Base-by-base conservation (phyloP, 495 filamentous ascomycete genomes). In the Neurospora intermedia region DNA sequence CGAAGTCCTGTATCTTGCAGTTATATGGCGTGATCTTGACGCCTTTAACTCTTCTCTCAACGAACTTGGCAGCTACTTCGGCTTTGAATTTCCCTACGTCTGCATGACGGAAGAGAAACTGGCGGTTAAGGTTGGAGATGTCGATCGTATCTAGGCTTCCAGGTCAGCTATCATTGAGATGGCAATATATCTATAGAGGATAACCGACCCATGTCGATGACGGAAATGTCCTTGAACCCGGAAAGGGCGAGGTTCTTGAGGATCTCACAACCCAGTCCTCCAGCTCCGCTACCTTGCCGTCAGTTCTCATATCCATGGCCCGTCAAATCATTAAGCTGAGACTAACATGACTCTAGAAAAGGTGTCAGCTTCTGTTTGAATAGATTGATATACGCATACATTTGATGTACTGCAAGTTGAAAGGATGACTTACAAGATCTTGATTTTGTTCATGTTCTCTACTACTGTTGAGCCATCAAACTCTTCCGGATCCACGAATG, bases 81-180 rank as follows among this genome's bases (percentile, higher is more conserved):
- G 96, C 96, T 83, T 99, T 99, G 72, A 89, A 91, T 75, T 93
- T 94, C 43, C 96, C 96, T 35, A 99, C 94, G 79, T 99, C 96
- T 69, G 89, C 84, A 76, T 94, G 86, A 20, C 96, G 93, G 81
- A 99, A 99, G 69, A 99, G 88, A 80, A 99, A 99, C 79, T 99
- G 96, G 31, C 96, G 90, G 81, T 99, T 99, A 66, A 99, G 87
- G 82, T 99, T 99, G 35, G 94, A 97, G 71, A 99, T 94, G 79
- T 99, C 96, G 80, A 99, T 99, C 7, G 94, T 98, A 75, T 93
- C 94, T 74, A 66, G 27, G 54, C 54, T 38, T 35, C 13, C 27
- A 66, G n/a, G 42, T 69, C 42, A 20, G 72, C 40, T 48, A 7
- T 42, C n/a, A 23, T 20, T 35, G 38, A 23, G 35, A 15, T 35